These are phyloP conservation scores for Ceratobasidium sp. DNA, from an alignment of 1,284 basidiomycete species.

Conservation along the genomic window DNA sequence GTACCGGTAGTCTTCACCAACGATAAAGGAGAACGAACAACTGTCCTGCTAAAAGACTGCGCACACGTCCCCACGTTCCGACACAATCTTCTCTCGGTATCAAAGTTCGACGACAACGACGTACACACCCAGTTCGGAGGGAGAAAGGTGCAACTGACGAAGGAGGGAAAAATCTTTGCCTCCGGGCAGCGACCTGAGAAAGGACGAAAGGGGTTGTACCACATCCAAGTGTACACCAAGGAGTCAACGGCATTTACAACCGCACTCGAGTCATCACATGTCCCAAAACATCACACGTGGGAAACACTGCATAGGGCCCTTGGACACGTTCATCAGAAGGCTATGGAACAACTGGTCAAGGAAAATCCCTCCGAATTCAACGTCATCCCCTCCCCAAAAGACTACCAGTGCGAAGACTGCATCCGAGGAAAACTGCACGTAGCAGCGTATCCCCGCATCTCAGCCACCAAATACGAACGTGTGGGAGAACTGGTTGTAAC, in stretches of 20 bases:
- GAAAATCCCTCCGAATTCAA: not conserved
- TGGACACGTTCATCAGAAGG: not conserved
- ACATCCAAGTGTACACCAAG: no score
- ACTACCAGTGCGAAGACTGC: not conserved
- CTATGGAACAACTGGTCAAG: not conserved
- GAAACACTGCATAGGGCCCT: not conserved
- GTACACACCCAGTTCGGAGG: no score
- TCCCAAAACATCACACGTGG: not conserved
- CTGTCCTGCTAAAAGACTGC: not conserved
- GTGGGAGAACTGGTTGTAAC: constrained; percentile 49
- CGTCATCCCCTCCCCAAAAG: not conserved
- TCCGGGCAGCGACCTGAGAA: no score
- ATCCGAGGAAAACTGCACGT: constrained; percentile 31
- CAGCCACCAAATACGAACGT: not conserved
- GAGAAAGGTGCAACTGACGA: no score
- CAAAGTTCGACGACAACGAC: not conserved
- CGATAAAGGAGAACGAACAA: not conserved
- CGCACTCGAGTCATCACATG: not conserved
- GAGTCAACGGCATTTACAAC: no score
- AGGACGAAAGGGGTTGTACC: no score
- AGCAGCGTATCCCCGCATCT: constrained; percentile 7
- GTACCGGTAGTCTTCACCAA: not conserved
- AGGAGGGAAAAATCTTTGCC: no score
- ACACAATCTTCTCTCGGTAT: not conserved
- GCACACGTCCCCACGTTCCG: not conserved